These are phyloP conservation scores for Passalora sequoiae DNA, from an alignment of 2,329 filamentous ascomycete species.

Conservation along the genomic window DNA sequence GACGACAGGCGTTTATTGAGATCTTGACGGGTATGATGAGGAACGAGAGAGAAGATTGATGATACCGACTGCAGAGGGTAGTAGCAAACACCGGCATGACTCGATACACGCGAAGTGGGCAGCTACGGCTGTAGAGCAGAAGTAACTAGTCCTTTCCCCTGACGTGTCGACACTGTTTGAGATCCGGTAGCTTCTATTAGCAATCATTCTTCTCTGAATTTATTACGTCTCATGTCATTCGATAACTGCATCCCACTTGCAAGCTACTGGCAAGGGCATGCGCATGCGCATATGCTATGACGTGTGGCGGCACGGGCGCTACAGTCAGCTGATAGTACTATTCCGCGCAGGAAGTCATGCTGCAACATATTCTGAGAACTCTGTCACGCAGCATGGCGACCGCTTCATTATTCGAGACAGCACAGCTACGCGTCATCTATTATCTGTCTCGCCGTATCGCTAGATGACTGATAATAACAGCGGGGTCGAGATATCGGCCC, in stretches of 20 bases:
- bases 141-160: slow-evolving; percentile 5
- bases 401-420: too few relatives aligned
- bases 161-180: not conserved
- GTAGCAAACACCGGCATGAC: slow-evolving; percentile 1
- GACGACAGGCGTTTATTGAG: slow-evolving; percentile 6
- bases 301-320: not conserved
- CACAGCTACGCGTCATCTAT: too few relatives aligned
- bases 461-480: too few relatives aligned
- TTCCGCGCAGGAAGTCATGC: not conserved
- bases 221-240: too few relatives aligned
- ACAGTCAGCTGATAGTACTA: not conserved
- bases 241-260: too few relatives aligned
- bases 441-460: too few relatives aligned
- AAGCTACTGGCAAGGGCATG: too few relatives aligned
- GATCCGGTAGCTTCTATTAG: not conserved
- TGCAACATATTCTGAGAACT: too few relatives aligned
- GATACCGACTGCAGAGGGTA: not conserved
- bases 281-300: not conserved
- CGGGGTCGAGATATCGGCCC: too few relatives aligned
- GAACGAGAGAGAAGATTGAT: not conserved
- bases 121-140: slow-evolving; percentile 5
- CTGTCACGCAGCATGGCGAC: too few relatives aligned
- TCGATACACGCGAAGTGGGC: not conserved
- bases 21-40: slow-evolving; percentile 1
- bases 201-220: not conserved